A percentile compares a stretch with the other conserved stretches of the same genome.
phyloP scores from a whole-genome alignment of 1,284 basidiomycete genomes.

The Sporisorium scitamineum region DNA sequence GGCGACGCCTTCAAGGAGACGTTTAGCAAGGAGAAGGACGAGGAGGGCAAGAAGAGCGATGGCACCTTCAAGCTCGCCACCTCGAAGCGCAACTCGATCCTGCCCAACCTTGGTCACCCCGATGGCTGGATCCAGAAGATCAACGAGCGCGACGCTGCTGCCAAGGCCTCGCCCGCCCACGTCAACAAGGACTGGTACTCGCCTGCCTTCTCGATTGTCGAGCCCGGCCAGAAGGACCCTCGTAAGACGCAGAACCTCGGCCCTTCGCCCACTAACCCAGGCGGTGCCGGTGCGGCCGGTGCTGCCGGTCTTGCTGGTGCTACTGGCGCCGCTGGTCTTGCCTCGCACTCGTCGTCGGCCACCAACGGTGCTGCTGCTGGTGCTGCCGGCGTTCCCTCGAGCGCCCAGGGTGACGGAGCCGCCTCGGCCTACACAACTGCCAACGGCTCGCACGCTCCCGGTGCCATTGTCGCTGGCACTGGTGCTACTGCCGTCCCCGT shows the following conservation, averaged over 20 bases:
- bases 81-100: constrained; percentile 64
- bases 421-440: constrained; percentile 39
- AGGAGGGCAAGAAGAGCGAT: constrained; percentile 62
- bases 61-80: constrained; percentile 63
- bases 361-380: constrained; percentile 15
- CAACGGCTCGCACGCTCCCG: constrained; percentile 35
- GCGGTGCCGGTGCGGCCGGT: constrained; percentile 17
- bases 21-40: constrained; percentile 68
- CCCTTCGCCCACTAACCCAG: constrained; percentile 36
- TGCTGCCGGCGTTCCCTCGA: constrained; percentile 16
- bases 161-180: constrained; percentile 53
- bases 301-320: constrained; percentile 13
- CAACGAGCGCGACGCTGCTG: constrained; percentile 75
- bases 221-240: constrained; percentile 47
- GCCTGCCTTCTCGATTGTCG: constrained; percentile 73
- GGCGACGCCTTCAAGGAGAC: constrained; percentile 77
- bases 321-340: constrained; percentile 16
- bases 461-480: constrained; percentile 40
- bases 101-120: constrained; percentile 75
- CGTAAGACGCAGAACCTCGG: constrained; percentile 47
- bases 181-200: constrained; percentile 77
- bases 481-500: constrained; percentile 34
- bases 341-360: not conserved
- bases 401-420: constrained; percentile 36
- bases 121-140: constrained; percentile 79